phyloP scores from a whole-genome alignment of 2,329 filamentous ascomycete genomes.

The Clathrospora elynae region DNA sequence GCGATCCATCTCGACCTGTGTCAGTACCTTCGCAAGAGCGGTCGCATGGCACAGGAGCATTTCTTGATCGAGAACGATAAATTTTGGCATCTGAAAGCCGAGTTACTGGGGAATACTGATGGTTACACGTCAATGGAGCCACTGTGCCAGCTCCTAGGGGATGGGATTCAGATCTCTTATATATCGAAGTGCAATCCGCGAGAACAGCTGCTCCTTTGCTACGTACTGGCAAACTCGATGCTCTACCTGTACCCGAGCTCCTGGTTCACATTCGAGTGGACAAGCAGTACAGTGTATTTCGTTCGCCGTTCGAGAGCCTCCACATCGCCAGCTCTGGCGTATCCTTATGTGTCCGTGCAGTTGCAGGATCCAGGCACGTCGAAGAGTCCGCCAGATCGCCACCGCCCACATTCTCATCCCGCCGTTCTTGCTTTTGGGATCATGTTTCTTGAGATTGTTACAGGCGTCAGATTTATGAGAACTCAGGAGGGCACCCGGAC shows the following conservation, averaged over 20 bases:
- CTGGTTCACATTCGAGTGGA: neutral
- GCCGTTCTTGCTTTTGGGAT: constrained; percentile 1
- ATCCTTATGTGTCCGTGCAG: neutral
- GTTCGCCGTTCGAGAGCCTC: neutral
- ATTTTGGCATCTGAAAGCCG: constrained; percentile 1
- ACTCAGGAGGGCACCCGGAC: neutral
- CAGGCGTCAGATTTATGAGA: neutral
- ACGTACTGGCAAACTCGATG: constrained; percentile 1
- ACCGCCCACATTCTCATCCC: neutral
- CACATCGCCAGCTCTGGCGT: neutral
- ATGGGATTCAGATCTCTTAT: neutral
- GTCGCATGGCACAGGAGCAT: neutral
- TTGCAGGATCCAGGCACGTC: neutral
- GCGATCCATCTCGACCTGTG: neutral
- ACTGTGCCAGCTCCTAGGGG: neutral
- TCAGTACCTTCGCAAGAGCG: neutral
- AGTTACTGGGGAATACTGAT: neutral
- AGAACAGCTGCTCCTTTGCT: constrained; percentile 1
- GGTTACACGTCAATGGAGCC: constrained; percentile 1
- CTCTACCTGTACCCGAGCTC: constrained; percentile 1
- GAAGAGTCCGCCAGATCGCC: neutral
- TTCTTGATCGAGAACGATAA: constrained; percentile 1
- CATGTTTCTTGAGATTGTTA: neutral
- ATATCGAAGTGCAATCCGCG: neutral
- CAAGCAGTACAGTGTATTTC: neutral